Base-by-base conservation (phyloP, 768 basidiomycete genomes). In the Tremella fuciformis region DNA sequence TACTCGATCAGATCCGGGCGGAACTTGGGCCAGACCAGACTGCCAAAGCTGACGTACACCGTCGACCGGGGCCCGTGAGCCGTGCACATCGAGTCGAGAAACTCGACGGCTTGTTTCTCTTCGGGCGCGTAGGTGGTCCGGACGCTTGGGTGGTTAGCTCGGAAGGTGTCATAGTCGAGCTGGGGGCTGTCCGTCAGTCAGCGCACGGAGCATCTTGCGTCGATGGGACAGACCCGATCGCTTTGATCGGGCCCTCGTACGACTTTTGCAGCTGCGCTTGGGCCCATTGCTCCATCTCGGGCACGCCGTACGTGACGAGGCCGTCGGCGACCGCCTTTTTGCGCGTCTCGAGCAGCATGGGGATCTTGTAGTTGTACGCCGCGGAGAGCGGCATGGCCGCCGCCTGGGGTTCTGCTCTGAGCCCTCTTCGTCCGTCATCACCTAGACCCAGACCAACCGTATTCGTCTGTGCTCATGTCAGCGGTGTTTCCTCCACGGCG, bases 391-490 rank as follows among this genome's bases (percentile, higher is more conserved):
- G 21, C 26, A 22, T 50, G 49, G n/a, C n/a, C 42, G 22, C 42
- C 8, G n/a, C 22, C 16, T 46, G 42, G 8, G 42, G 42, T 18
- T 46, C 42, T 46, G n/a, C 22, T 22, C 42, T n/a, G 6, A n/a
- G 22, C n/a, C 42, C 42, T 46, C n/a, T 22, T n/a, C n/a, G n/a
- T n/a, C n/a, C n/a, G n/a, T n/a, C n/a, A n/a, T n/a, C n/a, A n/a
- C n/a, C n/a, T n/a, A n/a, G n/a, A n/a, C n/a, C n/a, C n/a, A n/a
- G n/a, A 46, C 49, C n/a, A 6, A 50, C 49, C 15, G 9, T 22
- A 29, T 29, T 50, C 49, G 24, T 50, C 49, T 50, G 26, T 16
- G 8, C n/a, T n/a, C n/a, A n/a, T 19, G 22, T 50, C 26, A 50
- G 49, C 49, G 4, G 21, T 16, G 18, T 29, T 8, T 46, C 16